Evolutionary conservation across 1,284 basidiomycete species (phyloP).

Genomic region (Inonotus obliquus): DNA sequence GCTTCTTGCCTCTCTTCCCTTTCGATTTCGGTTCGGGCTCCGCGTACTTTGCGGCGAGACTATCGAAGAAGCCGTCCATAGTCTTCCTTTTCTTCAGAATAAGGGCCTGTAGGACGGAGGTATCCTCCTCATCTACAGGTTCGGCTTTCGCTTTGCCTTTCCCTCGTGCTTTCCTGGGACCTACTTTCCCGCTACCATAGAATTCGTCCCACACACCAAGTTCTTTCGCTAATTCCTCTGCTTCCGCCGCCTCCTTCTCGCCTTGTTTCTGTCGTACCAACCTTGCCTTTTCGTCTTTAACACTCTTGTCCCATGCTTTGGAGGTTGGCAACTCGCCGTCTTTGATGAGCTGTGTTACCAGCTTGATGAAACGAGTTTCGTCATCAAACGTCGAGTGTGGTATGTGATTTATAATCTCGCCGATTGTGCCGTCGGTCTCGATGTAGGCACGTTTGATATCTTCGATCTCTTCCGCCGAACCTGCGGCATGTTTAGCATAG

Average conservation of each 20-base stretch:
- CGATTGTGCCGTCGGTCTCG: constrained; percentile 64
- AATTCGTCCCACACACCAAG: constrained; percentile 95
- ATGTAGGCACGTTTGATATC: constrained; percentile 76
- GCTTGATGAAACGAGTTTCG: constrained; percentile 75
- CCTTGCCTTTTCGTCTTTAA: constrained; percentile 74
- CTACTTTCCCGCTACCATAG: constrained; percentile 76
- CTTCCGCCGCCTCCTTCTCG: constrained; percentile 78
- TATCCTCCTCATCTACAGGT: constrained; percentile 38
- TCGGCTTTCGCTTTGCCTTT: constrained; percentile 46
- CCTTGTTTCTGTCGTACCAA: constrained; percentile 70
- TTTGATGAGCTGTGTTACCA: constrained; percentile 65
- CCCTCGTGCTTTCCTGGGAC: constrained; percentile 53
- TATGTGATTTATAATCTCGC: constrained; percentile 75
- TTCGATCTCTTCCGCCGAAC: constrained; percentile 75
- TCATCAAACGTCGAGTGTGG: constrained; percentile 82
- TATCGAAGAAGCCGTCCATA: constrained; percentile 69
- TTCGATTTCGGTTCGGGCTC: constrained; percentile 38
- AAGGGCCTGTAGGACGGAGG: constrained; percentile 73
- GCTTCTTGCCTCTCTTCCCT: constrained; percentile 51
- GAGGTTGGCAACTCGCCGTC: constrained; percentile 55
- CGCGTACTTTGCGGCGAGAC: constrained; percentile 79
- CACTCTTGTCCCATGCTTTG: constrained; percentile 64
- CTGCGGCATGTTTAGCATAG: constrained; percentile 37
- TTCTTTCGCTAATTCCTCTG: constrained; percentile 82
- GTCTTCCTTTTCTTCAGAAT: constrained; percentile 77